phyloP scores from a whole-genome alignment of 2,329 filamentous ascomycete genomes.

The Arthrobotrys pseudoclavata region DNA sequence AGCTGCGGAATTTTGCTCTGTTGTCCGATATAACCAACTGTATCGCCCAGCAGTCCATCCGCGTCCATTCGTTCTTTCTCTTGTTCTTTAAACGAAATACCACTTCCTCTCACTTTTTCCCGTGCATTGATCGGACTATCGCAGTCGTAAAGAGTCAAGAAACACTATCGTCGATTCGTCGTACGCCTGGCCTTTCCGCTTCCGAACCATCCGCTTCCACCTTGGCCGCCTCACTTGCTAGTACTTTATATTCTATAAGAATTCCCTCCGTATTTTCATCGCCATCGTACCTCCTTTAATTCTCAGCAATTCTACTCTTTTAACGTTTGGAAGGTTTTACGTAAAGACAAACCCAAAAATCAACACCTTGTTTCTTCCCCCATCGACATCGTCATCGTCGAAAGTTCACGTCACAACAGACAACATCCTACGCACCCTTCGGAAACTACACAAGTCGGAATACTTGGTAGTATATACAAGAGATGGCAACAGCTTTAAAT shows the following conservation, averaged over 20 bases:
- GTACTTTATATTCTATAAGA: slow-evolving; percentile 4
- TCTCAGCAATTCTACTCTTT: slow-evolving; percentile 29
- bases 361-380: background rate
- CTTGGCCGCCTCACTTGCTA: background rate
- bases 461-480: slow-evolving; percentile 29
- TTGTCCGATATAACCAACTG: slow-evolving; percentile 29
- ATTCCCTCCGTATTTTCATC: slow-evolving; percentile 12
- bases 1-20: slow-evolving; percentile 41
- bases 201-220: slow-evolving; percentile 51
- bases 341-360: slow-evolving; percentile 17
- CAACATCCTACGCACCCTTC: slow-evolving; percentile 1
- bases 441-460: slow-evolving; percentile 22
- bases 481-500: slow-evolving; percentile 66
- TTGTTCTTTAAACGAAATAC: background rate
- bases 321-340: slow-evolving; percentile 9
- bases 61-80: slow-evolving; percentile 51
- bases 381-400: slow-evolving; percentile 7
- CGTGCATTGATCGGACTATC: slow-evolving; percentile 2
- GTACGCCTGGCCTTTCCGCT: slow-evolving; percentile 34
- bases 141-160: slow-evolving; percentile 14
- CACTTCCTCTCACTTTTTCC: slow-evolving; percentile 4
- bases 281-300: slow-evolving; percentile 17
- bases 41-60: slow-evolving; percentile 36
- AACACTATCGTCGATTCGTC: slow-evolving; percentile 14
- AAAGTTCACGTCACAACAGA: background rate